These are phyloP conservation scores for Plasmodium blacklocki DNA, from an alignment of 169 alveolate species.

Conservation along the genomic window DNA sequence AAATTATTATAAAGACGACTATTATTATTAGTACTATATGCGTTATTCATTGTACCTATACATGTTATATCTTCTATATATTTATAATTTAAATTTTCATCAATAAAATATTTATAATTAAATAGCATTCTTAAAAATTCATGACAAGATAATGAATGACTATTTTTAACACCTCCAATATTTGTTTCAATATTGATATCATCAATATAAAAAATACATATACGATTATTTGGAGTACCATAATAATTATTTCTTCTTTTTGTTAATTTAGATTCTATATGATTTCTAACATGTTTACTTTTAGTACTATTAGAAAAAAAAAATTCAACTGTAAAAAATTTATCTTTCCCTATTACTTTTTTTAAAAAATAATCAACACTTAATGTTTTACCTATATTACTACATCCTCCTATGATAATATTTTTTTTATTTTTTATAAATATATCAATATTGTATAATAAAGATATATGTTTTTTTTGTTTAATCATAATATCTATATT, in stretches of 20 bases:
- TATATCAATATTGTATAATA: slow-evolving; percentile 59
- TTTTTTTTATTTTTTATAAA: slow-evolving; percentile 70
- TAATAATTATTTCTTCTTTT: slow-evolving; percentile 59
- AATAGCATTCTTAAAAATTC: slow-evolving; percentile 65
- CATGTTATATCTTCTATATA: slow-evolving; percentile 63
- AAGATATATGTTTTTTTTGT: slow-evolving; percentile 59
- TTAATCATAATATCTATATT: slow-evolving; percentile 43
- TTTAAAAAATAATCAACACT: slow-evolving; percentile 58
- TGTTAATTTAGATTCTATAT: slow-evolving; percentile 62
- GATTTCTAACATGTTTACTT: slow-evolving; percentile 72
- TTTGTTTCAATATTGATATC: slow-evolving; percentile 68
- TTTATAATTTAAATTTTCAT: slow-evolving; percentile 24
- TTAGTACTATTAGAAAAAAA: slow-evolving; percentile 59
- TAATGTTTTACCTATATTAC: slow-evolving; percentile 61
- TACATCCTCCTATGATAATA: slow-evolving; percentile 61
- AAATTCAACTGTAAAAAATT: slow-evolving; percentile 58
- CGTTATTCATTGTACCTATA: slow-evolving; percentile 71
- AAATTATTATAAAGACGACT: slow-evolving; percentile 56
- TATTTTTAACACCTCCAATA: slow-evolving; percentile 15
- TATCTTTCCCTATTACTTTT: slow-evolving; percentile 55
- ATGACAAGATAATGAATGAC: slow-evolving; percentile 61
- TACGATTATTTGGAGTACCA: slow-evolving; percentile 60
- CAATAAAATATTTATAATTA: slow-evolving; percentile 66
- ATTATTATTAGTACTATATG: slow-evolving; percentile 14
- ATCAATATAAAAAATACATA: slow-evolving; percentile 64